Conservation (phyloP, 495 filamentous ascomycete genomes). For the Hypoxylon crocopeplum region DNA sequence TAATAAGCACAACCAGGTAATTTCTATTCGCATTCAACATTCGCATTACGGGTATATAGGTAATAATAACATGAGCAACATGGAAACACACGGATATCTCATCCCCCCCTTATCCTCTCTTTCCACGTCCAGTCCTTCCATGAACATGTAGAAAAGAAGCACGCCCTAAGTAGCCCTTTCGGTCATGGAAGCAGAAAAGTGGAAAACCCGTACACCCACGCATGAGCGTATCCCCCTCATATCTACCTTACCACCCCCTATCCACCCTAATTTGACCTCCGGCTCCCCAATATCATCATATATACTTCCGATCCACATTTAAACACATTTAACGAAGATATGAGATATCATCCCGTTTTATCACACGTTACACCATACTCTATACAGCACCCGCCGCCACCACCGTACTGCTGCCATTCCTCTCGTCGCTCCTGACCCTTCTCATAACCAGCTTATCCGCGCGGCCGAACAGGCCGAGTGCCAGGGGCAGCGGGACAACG, state of each 20-base stretch:
- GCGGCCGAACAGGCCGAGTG: slow-evolving; percentile 70
- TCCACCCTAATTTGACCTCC: too few species aligned
- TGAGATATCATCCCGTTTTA: not conserved
- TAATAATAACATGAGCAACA: slow-evolving; percentile 14
- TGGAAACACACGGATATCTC: not conserved
- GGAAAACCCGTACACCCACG: too few species aligned
- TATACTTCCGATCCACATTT: too few species aligned
- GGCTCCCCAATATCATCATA: too few species aligned
- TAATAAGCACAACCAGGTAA: not conserved
- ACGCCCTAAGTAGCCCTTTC: too few species aligned
- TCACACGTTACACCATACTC: not conserved
- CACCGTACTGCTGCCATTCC: not conserved
- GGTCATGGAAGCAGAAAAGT: too few species aligned
- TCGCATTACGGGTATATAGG: slow-evolving; percentile 10
- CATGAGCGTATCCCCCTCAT: too few species aligned
- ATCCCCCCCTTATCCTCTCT: not conserved
- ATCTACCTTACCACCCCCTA: too few species aligned
- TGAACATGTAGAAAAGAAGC: not conserved
- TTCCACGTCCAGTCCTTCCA: not conserved
- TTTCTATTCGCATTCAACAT: not conserved
- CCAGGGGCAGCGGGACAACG: slow-evolving; percentile 70
- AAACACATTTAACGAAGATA: not conserved
- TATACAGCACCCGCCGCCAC: not conserved
- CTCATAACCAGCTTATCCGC: slow-evolving; percentile 57
- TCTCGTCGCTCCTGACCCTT: slow-evolving; percentile 57